Percentiles rank a stretch among this genome's conserved stretches.
phyloP scores from a whole-genome alignment of 2,329 filamentous ascomycete genomes.

The Cercospora janseana region DNA sequence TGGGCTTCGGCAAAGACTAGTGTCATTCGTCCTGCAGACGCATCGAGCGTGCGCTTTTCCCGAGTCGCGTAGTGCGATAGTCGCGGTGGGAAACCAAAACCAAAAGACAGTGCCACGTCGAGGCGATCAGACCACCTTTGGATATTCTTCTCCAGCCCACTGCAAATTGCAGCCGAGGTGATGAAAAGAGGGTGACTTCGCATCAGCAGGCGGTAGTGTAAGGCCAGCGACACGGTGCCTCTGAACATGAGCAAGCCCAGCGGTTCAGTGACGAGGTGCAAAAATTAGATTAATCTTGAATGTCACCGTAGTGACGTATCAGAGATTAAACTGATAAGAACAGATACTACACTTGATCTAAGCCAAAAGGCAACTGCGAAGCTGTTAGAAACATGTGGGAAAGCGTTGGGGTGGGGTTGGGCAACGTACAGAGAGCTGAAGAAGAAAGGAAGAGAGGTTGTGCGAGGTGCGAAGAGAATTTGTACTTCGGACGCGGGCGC shows the following conservation, averaged over 20 bases:
- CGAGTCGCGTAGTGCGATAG: no score
- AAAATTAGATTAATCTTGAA: neutral
- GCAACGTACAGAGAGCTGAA: slow-evolving; percentile 12
- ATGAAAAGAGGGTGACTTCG: slow-evolving; percentile 10
- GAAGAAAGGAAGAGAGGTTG: slow-evolving; percentile 9
- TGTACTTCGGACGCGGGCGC: no score
- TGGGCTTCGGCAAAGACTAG: no score
- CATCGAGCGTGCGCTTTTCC: no score
- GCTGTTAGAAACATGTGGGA: neutral
- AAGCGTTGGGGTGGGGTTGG: neutral
- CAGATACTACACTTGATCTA: slow-evolving; percentile 15
- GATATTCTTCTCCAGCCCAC: slow-evolving; percentile 4
- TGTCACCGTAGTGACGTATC: neutral
- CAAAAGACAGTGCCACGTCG: no score
- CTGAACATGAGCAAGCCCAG: slow-evolving; percentile 9
- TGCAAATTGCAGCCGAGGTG: neutral
- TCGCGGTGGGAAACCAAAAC: no score
- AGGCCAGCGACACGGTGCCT: slow-evolving; percentile 7
- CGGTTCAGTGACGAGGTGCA: slow-evolving; percentile 1
- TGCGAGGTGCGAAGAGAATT: neutral
- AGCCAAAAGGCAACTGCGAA: slow-evolving; percentile 11
- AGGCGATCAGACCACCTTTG: no score
- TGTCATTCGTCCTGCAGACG: no score
- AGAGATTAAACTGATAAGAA: neutral
- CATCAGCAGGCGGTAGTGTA: slow-evolving; percentile 1